Evolutionary conservation across 176 grass and related monocot genomes (phyloP).

Genomic region (Pontederia paniculata): DNA sequence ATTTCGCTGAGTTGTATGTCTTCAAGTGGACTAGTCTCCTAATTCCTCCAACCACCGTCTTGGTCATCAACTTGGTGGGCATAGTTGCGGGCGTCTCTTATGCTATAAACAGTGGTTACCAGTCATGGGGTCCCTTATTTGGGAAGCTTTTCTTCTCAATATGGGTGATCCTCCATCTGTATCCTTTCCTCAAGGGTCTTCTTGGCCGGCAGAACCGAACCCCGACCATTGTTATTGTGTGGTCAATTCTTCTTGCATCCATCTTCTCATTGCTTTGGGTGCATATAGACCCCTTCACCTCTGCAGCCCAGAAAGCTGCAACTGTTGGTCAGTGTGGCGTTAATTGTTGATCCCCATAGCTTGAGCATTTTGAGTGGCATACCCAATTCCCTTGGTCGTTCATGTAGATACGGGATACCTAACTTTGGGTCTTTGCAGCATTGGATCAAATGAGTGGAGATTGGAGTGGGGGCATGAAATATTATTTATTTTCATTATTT

Average conservation of each 20-base stretch:
- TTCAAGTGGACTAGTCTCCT: conserved; percentile 78
- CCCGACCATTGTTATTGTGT: conserved; percentile 71
- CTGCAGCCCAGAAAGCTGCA: conserved; percentile 46
- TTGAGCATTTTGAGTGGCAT: too few species aligned
- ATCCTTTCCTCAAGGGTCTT: conserved; percentile 82
- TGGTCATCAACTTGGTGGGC: conserved; percentile 67
- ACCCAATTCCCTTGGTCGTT: too few species aligned
- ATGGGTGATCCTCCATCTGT: conserved; percentile 87
- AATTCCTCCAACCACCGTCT: conserved; percentile 61
- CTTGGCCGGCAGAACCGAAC: conserved; percentile 69
- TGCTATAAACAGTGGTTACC: conserved; percentile 72
- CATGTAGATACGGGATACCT: too few species aligned
- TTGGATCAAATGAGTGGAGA: too few species aligned
- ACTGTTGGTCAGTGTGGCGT: conserved; percentile 68
- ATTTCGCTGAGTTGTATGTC: conserved; percentile 59
- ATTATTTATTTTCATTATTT: too few species aligned
- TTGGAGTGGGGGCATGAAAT: too few species aligned
- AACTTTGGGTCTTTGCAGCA: too few species aligned
- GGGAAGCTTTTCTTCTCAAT: conserved; percentile 83
- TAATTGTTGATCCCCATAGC: conserved; percentile 49
- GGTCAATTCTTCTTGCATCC: conserved; percentile 74
- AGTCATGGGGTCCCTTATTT: conserved; percentile 74
- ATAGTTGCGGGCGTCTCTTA: conserved; percentile 72
- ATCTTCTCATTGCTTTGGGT: conserved; percentile 86
- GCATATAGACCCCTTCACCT: conserved; percentile 66